A percentile compares a stretch with the other conserved stretches of the same genome.
Conservation (phyloP, 108 stramenopile genomes). For the Cylindrotheca closterium region DNA sequence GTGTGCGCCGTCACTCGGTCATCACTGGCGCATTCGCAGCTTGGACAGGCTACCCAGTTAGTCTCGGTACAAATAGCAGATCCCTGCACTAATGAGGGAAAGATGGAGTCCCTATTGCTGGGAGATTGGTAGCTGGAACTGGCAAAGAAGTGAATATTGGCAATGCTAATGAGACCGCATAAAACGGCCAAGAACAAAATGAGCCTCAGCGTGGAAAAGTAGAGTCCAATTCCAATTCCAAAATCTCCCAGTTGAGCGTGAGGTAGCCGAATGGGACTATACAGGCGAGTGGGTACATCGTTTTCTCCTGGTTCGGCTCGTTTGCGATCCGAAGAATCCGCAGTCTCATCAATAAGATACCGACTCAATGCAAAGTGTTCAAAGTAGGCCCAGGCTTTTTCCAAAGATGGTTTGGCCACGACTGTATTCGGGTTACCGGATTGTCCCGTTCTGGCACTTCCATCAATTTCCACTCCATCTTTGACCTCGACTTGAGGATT, state of each 20-base stretch:
- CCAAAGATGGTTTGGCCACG: constrained; percentile 43
- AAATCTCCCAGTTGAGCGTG: constrained; percentile 58
- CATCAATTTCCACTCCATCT: neutral
- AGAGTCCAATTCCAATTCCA: constrained; percentile 68
- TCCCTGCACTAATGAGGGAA: constrained; percentile 10
- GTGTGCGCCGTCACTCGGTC: neutral
- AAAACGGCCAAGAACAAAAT: constrained; percentile 50
- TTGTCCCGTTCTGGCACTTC: neutral
- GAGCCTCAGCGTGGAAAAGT: constrained; percentile 73
- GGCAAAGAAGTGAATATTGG: constrained; percentile 71
- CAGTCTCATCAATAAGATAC: neutral
- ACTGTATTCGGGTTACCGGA: neutral
- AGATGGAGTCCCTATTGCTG: constrained; percentile 11
- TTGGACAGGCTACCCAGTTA: constrained; percentile 65
- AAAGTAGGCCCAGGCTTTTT: constrained; percentile 86
- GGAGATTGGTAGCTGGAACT: constrained; percentile 47
- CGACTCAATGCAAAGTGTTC: constrained; percentile 71
- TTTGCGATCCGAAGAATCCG: neutral
- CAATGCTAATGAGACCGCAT: constrained; percentile 67
- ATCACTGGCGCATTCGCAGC: constrained; percentile 15
- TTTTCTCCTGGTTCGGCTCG: constrained; percentile 75
- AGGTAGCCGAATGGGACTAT: constrained; percentile 62
- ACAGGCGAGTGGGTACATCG: constrained; percentile 53
- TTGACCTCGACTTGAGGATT: constrained; percentile 35
- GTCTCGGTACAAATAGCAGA: constrained; percentile 47